Evolutionary conservation across 208 protist species (phyloP).

Genomic region (Wallacemonas sp.): DNA sequence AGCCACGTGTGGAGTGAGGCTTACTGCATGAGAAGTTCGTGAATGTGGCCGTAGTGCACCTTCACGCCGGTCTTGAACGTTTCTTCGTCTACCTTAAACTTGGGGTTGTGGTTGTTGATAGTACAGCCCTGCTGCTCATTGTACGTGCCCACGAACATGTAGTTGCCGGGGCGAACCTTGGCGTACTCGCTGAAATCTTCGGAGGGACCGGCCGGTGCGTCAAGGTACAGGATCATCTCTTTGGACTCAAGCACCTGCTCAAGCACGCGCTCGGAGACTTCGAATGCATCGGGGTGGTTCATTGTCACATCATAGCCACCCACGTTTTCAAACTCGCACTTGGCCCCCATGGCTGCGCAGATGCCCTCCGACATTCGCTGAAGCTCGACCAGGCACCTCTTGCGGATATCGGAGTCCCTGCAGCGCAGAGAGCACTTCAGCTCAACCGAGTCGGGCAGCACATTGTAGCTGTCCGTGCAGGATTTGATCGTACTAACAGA

Average conservation of each 20-base stretch:
- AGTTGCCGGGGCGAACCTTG: slow-evolving; percentile 39
- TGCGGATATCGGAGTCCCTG: slow-evolving; percentile 31
- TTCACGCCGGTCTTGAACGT: slow-evolving; percentile 53
- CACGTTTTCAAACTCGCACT: slow-evolving; percentile 27
- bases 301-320: slow-evolving; percentile 46
- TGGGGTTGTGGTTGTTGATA: slow-evolving; percentile 45
- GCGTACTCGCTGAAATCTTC: slow-evolving; percentile 56
- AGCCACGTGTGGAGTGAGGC: no score
- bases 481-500: slow-evolving; percentile 40
- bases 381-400: slow-evolving; percentile 25
- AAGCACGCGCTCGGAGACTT: slow-evolving; percentile 33
- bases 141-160: slow-evolving; percentile 47
- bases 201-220: slow-evolving; percentile 27
- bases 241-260: slow-evolving; percentile 26
- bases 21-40: slow-evolving; percentile 28
- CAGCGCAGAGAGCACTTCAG: slow-evolving; percentile 58
- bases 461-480: slow-evolving; percentile 54
- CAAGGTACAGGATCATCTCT: slow-evolving; percentile 29
- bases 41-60: slow-evolving; percentile 32
- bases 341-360: slow-evolving; percentile 28
- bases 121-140: slow-evolving; percentile 27
- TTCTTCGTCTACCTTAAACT: slow-evolving; percentile 52
- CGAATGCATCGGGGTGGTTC: slow-evolving; percentile 41
- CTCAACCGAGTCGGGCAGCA: slow-evolving; percentile 53
- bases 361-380: slow-evolving; percentile 36